phyloP scores from a whole-genome alignment of 2,329 filamentous ascomycete genomes.

The Fonsecaea monophora region DNA sequence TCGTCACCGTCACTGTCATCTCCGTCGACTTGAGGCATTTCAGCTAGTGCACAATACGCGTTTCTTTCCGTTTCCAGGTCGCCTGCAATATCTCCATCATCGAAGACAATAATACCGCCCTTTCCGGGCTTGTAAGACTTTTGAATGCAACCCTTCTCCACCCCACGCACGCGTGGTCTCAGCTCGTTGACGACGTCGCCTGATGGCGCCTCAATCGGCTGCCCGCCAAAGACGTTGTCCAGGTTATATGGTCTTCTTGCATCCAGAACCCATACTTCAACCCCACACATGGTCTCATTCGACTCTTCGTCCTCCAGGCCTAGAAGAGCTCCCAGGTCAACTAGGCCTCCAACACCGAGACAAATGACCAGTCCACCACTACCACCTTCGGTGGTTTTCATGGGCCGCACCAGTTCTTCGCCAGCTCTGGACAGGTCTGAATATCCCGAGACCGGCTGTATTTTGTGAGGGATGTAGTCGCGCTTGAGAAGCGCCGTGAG shows the following conservation, averaged over 20 bases:
- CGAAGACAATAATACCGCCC: conserved; percentile 91
- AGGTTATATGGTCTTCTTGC: conserved; percentile 93
- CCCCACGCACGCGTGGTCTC: conserved; percentile 65
- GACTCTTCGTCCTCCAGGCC: conserved; percentile 71
- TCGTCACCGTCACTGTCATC: conserved; percentile 68
- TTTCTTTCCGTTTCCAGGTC: conserved; percentile 75
- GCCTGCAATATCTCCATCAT: conserved; percentile 93
- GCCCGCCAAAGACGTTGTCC: conserved; percentile 85
- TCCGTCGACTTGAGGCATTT: conserved; percentile 90
- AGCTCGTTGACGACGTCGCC: conserved; percentile 52
- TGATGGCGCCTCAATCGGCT: conserved; percentile 49
- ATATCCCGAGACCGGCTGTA: conserved; percentile 93
- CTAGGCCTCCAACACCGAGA: conserved; percentile 87
- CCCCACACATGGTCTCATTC: conserved; percentile 42
- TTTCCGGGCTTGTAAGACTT: conserved; percentile 76
- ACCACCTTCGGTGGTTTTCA: conserved; percentile 85
- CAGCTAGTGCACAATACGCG: conserved; percentile 82
- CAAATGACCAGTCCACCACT: conserved; percentile 89
- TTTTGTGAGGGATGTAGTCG: conserved; percentile 97
- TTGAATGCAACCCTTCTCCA: conserved; percentile 74
- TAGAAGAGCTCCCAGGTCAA: conserved; percentile 81
- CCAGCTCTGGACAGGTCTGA: conserved; percentile 83
- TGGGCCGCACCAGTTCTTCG: conserved; percentile 77
- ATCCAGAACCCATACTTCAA: conserved; percentile 82
- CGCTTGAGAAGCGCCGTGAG: conserved; percentile 91